These are phyloP conservation scores for Acaromyces ingoldii DNA, from an alignment of 1,284 basidiomycete species.

Conservation along the genomic window DNA sequence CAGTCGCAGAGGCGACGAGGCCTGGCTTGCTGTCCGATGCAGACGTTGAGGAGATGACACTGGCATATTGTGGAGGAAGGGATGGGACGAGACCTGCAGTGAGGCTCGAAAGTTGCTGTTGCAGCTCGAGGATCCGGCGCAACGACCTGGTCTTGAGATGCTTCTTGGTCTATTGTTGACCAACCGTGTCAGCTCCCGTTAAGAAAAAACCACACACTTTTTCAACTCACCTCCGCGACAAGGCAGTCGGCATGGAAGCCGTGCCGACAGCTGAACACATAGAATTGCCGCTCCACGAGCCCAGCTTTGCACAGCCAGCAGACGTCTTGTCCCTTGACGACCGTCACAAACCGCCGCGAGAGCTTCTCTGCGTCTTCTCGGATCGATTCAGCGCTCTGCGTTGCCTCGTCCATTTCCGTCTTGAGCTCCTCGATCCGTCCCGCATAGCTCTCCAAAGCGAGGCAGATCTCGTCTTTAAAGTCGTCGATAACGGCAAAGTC, in stretches of 20 bases:
- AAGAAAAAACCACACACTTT: no score
- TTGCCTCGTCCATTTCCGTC: constrained; percentile 92
- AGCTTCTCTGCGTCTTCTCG: constrained; percentile 82
- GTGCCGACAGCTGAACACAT: constrained; percentile 96
- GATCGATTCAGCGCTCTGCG: constrained; percentile 83
- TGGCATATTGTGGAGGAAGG: constrained; percentile 12
- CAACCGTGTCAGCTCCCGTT: no score
- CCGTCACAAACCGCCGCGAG: constrained; percentile 84
- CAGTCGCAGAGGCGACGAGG: not conserved
- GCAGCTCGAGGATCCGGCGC: constrained; percentile 41
- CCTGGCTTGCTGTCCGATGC: constrained; percentile 3
- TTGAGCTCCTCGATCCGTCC: constrained; percentile 85
- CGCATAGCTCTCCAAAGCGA: constrained; percentile 88
- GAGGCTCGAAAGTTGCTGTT: constrained; percentile 22
- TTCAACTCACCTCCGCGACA: constrained; percentile 33
- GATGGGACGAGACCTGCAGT: constrained; percentile 14
- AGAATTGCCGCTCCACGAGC: constrained; percentile 84
- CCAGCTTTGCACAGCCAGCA: constrained; percentile 74
- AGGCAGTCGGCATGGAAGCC: constrained; percentile 58
- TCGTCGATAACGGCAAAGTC: constrained; percentile 99
- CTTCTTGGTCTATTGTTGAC: constrained; percentile 31
- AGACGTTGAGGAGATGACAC: not conserved
- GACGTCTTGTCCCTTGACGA: constrained; percentile 69
- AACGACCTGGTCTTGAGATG: constrained; percentile 38
- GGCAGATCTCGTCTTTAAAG: constrained; percentile 97